phyloP scores from a whole-genome alignment of 306 rosid genomes.

The Fragaria vesca region DNA sequence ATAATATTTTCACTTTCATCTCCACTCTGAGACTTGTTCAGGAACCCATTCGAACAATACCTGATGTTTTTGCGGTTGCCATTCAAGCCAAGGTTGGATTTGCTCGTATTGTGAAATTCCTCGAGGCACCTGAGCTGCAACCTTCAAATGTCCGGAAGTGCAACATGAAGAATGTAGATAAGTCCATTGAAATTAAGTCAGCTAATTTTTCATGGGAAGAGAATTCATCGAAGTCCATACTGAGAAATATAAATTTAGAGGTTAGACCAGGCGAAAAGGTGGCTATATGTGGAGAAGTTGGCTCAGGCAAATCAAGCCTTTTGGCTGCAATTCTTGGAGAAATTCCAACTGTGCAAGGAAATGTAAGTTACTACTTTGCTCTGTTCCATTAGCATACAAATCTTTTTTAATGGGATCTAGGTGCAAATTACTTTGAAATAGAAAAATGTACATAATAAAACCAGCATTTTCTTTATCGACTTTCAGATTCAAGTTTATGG shows the following conservation, averaged over 20 bases:
- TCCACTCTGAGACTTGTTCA: slow-evolving; percentile 91
- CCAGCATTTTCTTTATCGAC: slow-evolving; percentile 15
- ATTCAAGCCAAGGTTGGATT: slow-evolving; percentile 87
- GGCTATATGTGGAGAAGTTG: slow-evolving; percentile 91
- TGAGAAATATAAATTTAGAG: slow-evolving; percentile 54
- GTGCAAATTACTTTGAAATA: background rate
- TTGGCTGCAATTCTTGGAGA: slow-evolving; percentile 84
- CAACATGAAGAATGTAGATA: slow-evolving; percentile 21
- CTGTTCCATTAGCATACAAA: background rate
- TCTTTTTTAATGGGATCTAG: too few species aligned
- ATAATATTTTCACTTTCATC: slow-evolving; percentile 83
- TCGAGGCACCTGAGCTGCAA: slow-evolving; percentile 74
- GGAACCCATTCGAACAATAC: slow-evolving; percentile 63
- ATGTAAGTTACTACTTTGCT: slow-evolving; percentile 40
- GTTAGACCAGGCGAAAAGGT: slow-evolving; percentile 66
- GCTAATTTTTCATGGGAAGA: slow-evolving; percentile 83
- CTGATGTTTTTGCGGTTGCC: slow-evolving; percentile 71
- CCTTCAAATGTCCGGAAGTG: slow-evolving; percentile 33
- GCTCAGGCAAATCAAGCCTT: slow-evolving; percentile 87
- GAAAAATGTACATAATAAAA: background rate
- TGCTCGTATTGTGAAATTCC: slow-evolving; percentile 56
- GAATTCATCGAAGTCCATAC: slow-evolving; percentile 48
- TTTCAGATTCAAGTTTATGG: slow-evolving; percentile 69
- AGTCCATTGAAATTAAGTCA: slow-evolving; percentile 46
- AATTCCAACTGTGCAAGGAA: slow-evolving; percentile 59